Base-by-base conservation (phyloP, 164 flowering plant species). In the Paratinospora sagittata region DNA sequence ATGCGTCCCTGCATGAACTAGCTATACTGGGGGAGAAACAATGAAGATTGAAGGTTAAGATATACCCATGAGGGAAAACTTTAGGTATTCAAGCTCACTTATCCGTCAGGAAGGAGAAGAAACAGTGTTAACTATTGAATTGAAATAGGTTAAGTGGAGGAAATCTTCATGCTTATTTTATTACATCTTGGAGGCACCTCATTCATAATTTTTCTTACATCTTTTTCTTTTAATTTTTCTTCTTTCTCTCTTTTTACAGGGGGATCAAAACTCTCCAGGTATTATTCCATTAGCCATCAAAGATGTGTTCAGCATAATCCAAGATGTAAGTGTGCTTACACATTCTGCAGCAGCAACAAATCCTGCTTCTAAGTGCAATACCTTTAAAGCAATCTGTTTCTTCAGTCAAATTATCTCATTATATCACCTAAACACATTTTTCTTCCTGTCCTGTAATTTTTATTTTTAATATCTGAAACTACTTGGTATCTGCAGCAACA, bases 281-380 rank as follows among this genome's bases (percentile, higher is more conserved):
- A 76, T 95, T 30, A 92, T 92, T 73, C 99, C 97, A 41, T 74
- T 90, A 84, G 98, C 98, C 8, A 92, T 95, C 83, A 95, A 87
- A 79, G 98, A 95, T 79, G 98, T 95, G 14, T 95, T 95, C 82
- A 89, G 94, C 86, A 88, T 92, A 2, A 95, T 95, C 73, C 98
- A 95, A 84, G 97, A 95, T 82, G 98, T 95, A 84, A 84, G 95
- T 63, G 17, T 8, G 8, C 1, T 58, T 19, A 19, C 24, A 55
- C 10, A 64, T 78, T 79, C 62, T 33, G 19, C 82, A 69, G 21
- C 8, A 55, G 24, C 24, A 55, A n/a, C 8, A 55, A 17, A 16
- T n/a, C 24, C 19, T 17, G 24, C 61, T 55, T 52, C 60, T 52
- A 5, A 21, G 24, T 55, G 21, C 10, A 43, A 43, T 43, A 43